A percentile compares a stretch with the other conserved stretches of the same genome.
Evolutionary conservation across 768 basidiomycete genomes (phyloP).

Genomic region (Amylocystis lapponica): DNA sequence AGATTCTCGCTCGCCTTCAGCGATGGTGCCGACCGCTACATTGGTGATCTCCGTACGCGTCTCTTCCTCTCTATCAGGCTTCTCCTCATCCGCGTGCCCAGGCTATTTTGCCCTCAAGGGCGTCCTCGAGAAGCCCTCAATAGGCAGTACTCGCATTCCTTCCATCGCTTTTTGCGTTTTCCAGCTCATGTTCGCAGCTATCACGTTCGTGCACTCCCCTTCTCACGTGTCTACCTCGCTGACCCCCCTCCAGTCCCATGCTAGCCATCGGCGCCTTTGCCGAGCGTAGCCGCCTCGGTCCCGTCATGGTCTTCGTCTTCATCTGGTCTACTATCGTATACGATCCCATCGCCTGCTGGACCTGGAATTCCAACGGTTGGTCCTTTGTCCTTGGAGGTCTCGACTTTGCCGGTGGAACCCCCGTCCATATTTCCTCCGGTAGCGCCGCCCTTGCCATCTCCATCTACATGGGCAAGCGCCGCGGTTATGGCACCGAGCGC

Average conservation of each 20-base stretch:
- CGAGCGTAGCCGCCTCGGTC: slow-evolving; percentile 82
- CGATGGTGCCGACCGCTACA: slow-evolving; percentile 53
- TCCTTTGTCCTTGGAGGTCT: slow-evolving; percentile 75
- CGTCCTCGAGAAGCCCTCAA: slow-evolving; percentile 71
- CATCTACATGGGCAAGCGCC: slow-evolving; percentile 83
- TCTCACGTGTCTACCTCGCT: slow-evolving; percentile 9
- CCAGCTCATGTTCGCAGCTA: slow-evolving; percentile 87
- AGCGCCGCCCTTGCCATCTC: slow-evolving; percentile 89
- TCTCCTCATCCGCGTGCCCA: slow-evolving; percentile 19
- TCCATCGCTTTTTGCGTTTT: slow-evolving; percentile 76
- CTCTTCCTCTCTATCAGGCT: neutral
- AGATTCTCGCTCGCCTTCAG: slow-evolving; percentile 84
- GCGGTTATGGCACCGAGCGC: slow-evolving; percentile 86
- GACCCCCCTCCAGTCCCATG: slow-evolving; percentile 51
- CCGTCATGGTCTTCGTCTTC: slow-evolving; percentile 86
- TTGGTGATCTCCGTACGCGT: slow-evolving; percentile 75
- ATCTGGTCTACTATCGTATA: slow-evolving; percentile 83
- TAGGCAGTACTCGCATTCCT: slow-evolving; percentile 67
- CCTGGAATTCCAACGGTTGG: slow-evolving; percentile 84
- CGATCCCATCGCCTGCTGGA: slow-evolving; percentile 94
- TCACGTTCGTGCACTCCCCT: slow-evolving; percentile 49
- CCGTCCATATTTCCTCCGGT: slow-evolving; percentile 94
- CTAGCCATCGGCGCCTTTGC: slow-evolving; percentile 91
- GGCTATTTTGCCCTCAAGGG: slow-evolving; percentile 79
- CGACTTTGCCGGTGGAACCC: slow-evolving; percentile 93